Percentiles rank a stretch among this genome's conserved stretches.
Evolutionary conservation across 1,139 yeast genomes (phyloP).

Genomic region (Candida tropicalis): DNA sequence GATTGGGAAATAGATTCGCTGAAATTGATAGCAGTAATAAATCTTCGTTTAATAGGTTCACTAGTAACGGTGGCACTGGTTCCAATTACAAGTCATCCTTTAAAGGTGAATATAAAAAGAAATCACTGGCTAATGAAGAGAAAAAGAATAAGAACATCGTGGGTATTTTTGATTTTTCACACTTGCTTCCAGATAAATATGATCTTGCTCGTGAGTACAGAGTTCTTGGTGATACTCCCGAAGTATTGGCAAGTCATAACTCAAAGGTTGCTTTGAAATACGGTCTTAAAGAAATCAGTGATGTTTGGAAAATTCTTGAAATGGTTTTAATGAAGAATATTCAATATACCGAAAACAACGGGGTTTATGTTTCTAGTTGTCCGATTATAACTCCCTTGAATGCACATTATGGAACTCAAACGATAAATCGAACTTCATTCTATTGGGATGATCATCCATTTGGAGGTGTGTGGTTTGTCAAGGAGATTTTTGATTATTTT

Average conservation of each 20-base stretch:
- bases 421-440: conserved; percentile 31
- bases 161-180: conserved; percentile 64
- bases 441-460: conserved; percentile 85
- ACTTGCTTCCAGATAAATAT: conserved; percentile 74
- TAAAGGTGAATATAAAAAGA: conserved; percentile 18
- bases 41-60: conserved; percentile 25
- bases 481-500: conserved; percentile 64
- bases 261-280: conserved; percentile 68
- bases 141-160: conserved; percentile 53
- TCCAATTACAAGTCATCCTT: conserved; percentile 34
- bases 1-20: conserved; percentile 37
- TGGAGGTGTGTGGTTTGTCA: conserved; percentile 76
- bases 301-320: conserved; percentile 76
- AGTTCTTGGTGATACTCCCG: conserved; percentile 68
- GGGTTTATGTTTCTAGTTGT: not conserved
- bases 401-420: conserved; percentile 5
- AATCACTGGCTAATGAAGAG: conserved; percentile 16
- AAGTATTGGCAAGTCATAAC: conserved; percentile 67
- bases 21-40: conserved; percentile 22
- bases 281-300: conserved; percentile 65
- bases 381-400: not conserved
- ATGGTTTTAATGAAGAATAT: conserved; percentile 36
- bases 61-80: conserved; percentile 31
- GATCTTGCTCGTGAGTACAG: conserved; percentile 79
- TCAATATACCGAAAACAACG: not conserved